Percentiles rank a stretch among this genome's conserved stretches.
phyloP scores from a whole-genome alignment of 768 basidiomycete genomes.

The Macrolepiota albuminosa region DNA sequence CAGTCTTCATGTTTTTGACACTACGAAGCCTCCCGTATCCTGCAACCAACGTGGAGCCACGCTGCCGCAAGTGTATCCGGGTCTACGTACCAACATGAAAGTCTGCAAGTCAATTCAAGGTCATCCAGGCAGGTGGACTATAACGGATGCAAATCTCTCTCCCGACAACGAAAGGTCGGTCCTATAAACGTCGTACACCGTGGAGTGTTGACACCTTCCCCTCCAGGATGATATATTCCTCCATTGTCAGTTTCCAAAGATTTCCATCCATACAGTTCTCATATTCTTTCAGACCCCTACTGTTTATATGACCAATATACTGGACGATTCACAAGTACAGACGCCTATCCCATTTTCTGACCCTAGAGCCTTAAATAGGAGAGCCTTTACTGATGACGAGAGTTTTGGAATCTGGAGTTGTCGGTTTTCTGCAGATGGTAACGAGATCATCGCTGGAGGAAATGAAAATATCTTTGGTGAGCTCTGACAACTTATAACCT shows the following conservation, averaged over 20 bases:
- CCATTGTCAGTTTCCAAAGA: conserved; percentile 52
- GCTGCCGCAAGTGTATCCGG: conserved; percentile 13
- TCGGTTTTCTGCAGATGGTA: conserved; percentile 93
- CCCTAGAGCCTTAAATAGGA: conserved; percentile 33
- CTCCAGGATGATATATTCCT: conserved; percentile 84
- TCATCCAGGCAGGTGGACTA: conserved; percentile 80
- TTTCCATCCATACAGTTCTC: neutral
- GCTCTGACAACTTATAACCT: neutral
- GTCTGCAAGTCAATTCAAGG: conserved; percentile 68
- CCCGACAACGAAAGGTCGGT: conserved; percentile 79
- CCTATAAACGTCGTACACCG: neutral
- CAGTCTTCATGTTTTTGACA: conserved; percentile 83
- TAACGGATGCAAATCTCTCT: conserved; percentile 91
- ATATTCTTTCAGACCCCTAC: conserved; percentile 51
- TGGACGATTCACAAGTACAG: conserved; percentile 57
- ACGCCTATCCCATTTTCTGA: conserved; percentile 59
- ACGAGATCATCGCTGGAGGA: conserved; percentile 92
- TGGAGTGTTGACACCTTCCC: neutral
- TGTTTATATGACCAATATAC: conserved; percentile 69
- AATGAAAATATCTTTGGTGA: conserved; percentile 74
- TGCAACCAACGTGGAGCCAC: conserved; percentile 13
- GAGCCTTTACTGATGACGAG: conserved; percentile 38
- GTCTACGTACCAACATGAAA: conserved; percentile 40
- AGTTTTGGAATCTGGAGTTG: conserved; percentile 87
- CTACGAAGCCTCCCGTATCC: conserved; percentile 41